Evolutionary conservation across 305 asterid genomes (phyloP).

Genomic region (Fraxinus greggii): DNA sequence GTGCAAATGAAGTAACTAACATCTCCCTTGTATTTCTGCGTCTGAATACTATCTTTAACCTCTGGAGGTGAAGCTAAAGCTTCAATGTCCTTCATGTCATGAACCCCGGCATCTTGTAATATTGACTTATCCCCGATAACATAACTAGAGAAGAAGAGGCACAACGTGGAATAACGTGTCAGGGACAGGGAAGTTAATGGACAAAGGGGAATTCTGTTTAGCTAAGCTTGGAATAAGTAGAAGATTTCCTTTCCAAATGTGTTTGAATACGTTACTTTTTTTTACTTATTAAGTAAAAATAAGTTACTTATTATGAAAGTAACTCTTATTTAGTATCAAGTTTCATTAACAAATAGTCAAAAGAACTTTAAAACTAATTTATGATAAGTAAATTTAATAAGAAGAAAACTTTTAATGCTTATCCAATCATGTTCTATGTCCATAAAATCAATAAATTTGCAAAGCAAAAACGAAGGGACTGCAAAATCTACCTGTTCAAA

Average conservation of each 20-base stretch:
- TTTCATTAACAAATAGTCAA: too few species aligned
- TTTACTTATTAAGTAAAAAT: too few species aligned
- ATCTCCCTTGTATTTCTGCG: conserved; percentile 59
- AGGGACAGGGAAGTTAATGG: not conserved
- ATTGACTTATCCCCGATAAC: conserved; percentile 77
- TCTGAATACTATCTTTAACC: conserved; percentile 42
- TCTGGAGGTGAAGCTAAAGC: conserved; percentile 70
- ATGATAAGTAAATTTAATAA: too few species aligned
- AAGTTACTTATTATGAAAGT: too few species aligned
- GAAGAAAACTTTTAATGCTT: too few species aligned
- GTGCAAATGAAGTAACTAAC: conserved; percentile 87
- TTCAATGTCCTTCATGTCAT: conserved; percentile 56
- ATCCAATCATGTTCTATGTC: too few species aligned
- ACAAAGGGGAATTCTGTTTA: not conserved
- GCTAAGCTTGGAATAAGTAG: not conserved
- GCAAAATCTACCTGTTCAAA: conserved; percentile 54
- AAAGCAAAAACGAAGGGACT: not conserved
- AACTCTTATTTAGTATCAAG: too few species aligned
- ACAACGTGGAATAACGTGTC: not conserved
- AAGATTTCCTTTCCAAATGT: not conserved
- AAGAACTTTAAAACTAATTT: too few species aligned
- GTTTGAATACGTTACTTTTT: too few species aligned
- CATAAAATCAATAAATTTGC: not conserved
- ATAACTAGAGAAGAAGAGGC: conserved; percentile 45
- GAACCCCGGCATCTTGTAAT: conserved; percentile 68